Conservation (phyloP, 2,329 filamentous ascomycete species). For the Fusarium verrucosum region DNA sequence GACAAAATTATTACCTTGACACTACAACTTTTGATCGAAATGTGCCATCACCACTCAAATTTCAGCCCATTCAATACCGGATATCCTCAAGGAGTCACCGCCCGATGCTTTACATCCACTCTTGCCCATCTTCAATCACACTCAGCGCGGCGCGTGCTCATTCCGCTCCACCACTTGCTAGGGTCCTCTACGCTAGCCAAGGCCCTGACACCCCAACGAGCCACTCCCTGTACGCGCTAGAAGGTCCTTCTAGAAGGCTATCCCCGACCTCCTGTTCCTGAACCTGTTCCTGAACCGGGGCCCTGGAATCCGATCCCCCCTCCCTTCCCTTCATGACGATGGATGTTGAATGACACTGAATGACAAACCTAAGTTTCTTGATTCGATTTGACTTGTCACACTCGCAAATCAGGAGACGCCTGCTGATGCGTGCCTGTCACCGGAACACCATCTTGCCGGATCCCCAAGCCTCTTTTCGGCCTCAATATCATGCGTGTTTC, state of each 20-base stretch:
- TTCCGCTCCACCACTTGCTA: conserved; percentile 34
- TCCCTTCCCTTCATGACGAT: conserved; percentile 34
- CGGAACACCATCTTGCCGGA: conserved; percentile 27
- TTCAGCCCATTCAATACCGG: conserved; percentile 37
- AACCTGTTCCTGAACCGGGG: conserved; percentile 40
- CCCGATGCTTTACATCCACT: conserved; percentile 29
- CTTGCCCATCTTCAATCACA: conserved; percentile 36
- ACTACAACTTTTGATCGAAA: conserved; percentile 17
- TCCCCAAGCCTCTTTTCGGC: conserved; percentile 21
- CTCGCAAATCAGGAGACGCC: conserved; percentile 28
- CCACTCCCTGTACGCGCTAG: conserved; percentile 39
- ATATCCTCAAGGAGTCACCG: conserved; percentile 30
- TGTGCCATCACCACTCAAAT: conserved; percentile 28
- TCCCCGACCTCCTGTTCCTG: conserved; percentile 34
- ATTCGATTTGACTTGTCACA: conserved; percentile 23
- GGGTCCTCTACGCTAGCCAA: conserved; percentile 19
- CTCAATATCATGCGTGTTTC: conserved; percentile 32
- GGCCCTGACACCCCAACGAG: conserved; percentile 19
- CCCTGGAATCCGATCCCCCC: conserved; percentile 37
- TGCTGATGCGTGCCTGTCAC: conserved; percentile 21
- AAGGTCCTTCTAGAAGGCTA: conserved; percentile 44
- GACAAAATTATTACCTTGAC: not conserved
- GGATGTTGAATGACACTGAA: conserved; percentile 35
- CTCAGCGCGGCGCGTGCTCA: conserved; percentile 23
- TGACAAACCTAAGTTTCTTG: conserved; percentile 19